Conservation (phyloP, 768 basidiomycete genomes). For the Suillus brevipes region DNA sequence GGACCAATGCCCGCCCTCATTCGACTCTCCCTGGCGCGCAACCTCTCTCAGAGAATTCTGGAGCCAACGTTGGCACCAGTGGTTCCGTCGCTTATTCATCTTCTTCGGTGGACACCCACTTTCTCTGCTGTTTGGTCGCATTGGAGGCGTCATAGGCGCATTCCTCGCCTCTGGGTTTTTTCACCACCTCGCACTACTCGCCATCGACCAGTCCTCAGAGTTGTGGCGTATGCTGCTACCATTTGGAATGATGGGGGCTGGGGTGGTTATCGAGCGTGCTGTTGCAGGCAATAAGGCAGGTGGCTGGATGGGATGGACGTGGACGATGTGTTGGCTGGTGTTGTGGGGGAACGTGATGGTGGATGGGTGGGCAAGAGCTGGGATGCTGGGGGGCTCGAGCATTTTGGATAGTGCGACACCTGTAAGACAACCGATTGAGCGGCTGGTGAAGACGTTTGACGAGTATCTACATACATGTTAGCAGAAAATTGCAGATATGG, state of each 20-base stretch:
- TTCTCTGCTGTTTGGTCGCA: conserved; percentile 43
- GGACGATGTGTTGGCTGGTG: conserved; percentile 34
- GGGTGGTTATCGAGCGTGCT: conserved; percentile 46
- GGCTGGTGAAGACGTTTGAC: conserved; percentile 13
- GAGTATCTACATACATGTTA: conserved; percentile 13
- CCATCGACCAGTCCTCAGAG: conserved; percentile 48
- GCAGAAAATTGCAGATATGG: neutral
- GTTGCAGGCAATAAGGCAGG: conserved; percentile 28
- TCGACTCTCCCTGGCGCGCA: conserved; percentile 35
- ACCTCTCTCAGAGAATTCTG: conserved; percentile 40
- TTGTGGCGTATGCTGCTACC: conserved; percentile 43
- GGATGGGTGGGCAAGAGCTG: conserved; percentile 22
- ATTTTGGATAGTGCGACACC: conserved; percentile 12
- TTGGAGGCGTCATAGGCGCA: conserved; percentile 51
- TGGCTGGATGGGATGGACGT: conserved; percentile 35
- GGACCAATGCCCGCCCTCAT: conserved; percentile 34
- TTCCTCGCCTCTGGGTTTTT: conserved; percentile 58
- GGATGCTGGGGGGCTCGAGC: conserved; percentile 12
- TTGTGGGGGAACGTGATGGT: conserved; percentile 24
- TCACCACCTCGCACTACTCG: conserved; percentile 53
- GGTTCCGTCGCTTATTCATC: conserved; percentile 33
- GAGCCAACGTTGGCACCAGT: conserved; percentile 41
- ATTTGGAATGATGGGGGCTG: conserved; percentile 57
- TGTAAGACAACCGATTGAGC: conserved; percentile 14
- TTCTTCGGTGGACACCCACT: conserved; percentile 31